Percentiles rank a stretch among this genome's conserved stretches.
Conservation (phyloP, 306 rosid genomes). For the Elaeagnus macrophylla region DNA sequence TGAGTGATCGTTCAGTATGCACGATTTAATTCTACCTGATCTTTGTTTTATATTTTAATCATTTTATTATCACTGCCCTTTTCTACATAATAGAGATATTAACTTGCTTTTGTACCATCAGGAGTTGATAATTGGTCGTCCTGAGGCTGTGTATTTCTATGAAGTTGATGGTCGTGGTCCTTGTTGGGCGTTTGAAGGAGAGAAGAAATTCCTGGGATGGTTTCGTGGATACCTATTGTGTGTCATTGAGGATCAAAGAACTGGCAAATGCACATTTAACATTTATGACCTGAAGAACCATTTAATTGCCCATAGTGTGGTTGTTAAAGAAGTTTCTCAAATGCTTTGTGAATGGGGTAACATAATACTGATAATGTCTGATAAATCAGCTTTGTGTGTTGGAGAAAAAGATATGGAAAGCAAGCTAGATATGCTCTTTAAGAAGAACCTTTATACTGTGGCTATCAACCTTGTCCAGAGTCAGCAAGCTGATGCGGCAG, state of each 20-base stretch:
- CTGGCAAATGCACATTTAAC: constrained; percentile 66
- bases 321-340: constrained; percentile 80
- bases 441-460: constrained; percentile 83
- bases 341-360: constrained; percentile 98
- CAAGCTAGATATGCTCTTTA: constrained; percentile 93
- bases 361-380: constrained; percentile 77
- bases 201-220: constrained; percentile 89
- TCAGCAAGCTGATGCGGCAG: constrained; percentile 98
- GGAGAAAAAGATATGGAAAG: constrained; percentile 99
- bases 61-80: constrained; percentile 2
- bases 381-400: constrained; percentile 78
- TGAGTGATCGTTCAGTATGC: constrained; percentile 90
- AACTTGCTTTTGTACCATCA: constrained; percentile 25
- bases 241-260: constrained; percentile 91
- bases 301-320: constrained; percentile 76
- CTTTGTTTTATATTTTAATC: constrained; percentile 3
- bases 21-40: constrained; percentile 2
- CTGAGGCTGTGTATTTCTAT: constrained; percentile 91
- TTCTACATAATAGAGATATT: neutral
- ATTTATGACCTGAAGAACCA: constrained; percentile 89
- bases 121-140: constrained; percentile 90
- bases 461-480: constrained; percentile 96
- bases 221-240: constrained; percentile 94
- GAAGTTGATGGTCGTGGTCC: constrained; percentile 99
- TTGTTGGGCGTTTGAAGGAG: constrained; percentile 99